Base-by-base conservation (phyloP, 139 green algal species). In the Tetradesmus lagerheimii region DNA sequence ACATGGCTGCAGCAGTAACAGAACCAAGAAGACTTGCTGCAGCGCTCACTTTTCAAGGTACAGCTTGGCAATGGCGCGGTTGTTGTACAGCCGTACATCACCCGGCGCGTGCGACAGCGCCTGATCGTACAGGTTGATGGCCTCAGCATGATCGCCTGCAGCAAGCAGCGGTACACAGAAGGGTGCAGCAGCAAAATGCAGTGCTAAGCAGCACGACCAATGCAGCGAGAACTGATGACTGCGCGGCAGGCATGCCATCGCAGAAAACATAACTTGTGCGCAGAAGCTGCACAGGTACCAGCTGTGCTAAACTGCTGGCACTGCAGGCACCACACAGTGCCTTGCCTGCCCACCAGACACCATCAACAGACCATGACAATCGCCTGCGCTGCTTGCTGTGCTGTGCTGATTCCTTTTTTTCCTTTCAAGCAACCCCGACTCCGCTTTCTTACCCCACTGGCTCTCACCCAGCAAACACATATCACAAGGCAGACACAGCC, bases 61-160 rank as follows among this genome's bases (percentile, higher is more conserved):
- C 64, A 88, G 64, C 16, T 39, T 29, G 41, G 83, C 41, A 2
- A 80, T 62, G 62, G 62, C 37, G 27, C 83, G 47, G 83, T 88
- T 80, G 83, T 41, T 41, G 83, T 88, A 80, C 5, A 88, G 71
- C 71, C n/a, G 31, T 41, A 38, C 71, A 39, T 37, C 71, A 15
- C 37, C 16, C 31, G 82, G 82, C 31, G 34, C 35, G 29, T 87
- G 82, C 8, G 57, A 16, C 35, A 87, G 82, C 20, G 82, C 82
- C 35, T 57, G 64, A 8, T 18, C 15, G 57, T 78, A 87, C 82
- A 79, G 71, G 71, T 37, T 79, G 31, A 79, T 38, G 14, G 71
- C 71, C 29, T 79, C 71, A 9, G n/a, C 71, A 29, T 79, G 23
- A 25, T 11, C 12, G 31, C 71, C 71, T 79, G 71, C 71, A 79